Evolutionary conservation across 495 filamentous ascomycete species (phyloP).

Genomic region (Annulohypoxylon moriforme): DNA sequence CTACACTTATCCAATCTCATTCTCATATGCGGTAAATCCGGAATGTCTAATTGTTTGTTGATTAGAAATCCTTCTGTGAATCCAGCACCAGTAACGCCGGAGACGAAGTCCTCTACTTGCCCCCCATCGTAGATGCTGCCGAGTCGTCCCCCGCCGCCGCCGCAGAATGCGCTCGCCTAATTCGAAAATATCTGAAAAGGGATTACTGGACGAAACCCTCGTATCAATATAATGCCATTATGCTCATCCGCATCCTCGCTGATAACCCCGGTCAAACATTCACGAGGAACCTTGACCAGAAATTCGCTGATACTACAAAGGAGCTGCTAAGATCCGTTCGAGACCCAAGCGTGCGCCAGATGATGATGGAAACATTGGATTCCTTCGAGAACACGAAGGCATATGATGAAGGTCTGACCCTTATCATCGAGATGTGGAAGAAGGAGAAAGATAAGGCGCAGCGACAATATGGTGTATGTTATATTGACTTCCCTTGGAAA

Average conservation of each 20-base stretch:
- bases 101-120: constrained; percentile 93
- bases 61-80: constrained; percentile 77
- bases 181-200: constrained; percentile 82
- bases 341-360: constrained; percentile 77
- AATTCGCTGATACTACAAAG: constrained; percentile 81
- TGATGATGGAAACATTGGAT: constrained; percentile 86
- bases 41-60: constrained; percentile 31
- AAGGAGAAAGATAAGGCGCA: constrained; percentile 79
- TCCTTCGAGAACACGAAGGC: constrained; percentile 73
- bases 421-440: constrained; percentile 84
- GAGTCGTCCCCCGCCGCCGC: constrained; percentile 91
- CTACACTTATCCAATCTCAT: constrained; percentile 34
- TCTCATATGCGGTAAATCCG: constrained; percentile 20
- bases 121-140: constrained; percentile 91
- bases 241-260: constrained; percentile 90
- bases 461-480: constrained; percentile 56
- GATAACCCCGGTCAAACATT: constrained; percentile 94
- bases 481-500: neutral
- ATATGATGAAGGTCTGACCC: constrained; percentile 76
- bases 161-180: constrained; percentile 75
- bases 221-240: constrained; percentile 94
- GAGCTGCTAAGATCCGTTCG: constrained; percentile 76
- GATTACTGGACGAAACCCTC: constrained; percentile 71
- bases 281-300: constrained; percentile 83
- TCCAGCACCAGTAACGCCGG: constrained; percentile 73